Evolutionary conservation across 768 basidiomycete genomes (phyloP).

Genomic region (Paxillus involutus): DNA sequence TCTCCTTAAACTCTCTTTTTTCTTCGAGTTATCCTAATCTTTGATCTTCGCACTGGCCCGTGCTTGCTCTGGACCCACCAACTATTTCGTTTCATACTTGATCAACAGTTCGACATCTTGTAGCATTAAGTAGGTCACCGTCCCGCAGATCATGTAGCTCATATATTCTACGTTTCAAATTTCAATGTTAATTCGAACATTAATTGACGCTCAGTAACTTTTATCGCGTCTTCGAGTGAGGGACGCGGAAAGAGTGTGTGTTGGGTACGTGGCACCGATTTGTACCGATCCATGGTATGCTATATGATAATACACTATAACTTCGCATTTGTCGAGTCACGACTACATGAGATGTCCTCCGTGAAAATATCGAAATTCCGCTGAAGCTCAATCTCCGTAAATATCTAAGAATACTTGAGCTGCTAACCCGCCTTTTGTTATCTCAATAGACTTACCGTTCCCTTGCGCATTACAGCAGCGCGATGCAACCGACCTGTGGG

Average conservation of each 20-base stretch:
- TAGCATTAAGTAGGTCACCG: not conserved
- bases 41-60: not conserved
- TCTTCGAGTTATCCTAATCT: not conserved
- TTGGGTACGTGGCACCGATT: not conserved
- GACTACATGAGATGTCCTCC: constrained; percentile 24
- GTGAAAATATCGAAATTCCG: constrained; percentile 70
- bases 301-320: not conserved
- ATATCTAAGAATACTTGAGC: constrained; percentile 36
- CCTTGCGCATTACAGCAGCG: constrained; percentile 45
- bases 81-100: not conserved
- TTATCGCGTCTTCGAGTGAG: not conserved
- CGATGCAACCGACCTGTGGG: constrained; percentile 60
- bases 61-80: not conserved
- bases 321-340: not conserved
- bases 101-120: not conserved
- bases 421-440: not conserved
- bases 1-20: not conserved
- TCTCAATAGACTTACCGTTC: constrained; percentile 45
- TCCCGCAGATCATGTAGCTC: not conserved
- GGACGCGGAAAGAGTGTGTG: not conserved
- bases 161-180: not conserved
- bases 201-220: not conserved
- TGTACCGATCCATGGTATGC: not conserved
- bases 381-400: constrained; percentile 49
- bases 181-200: not conserved